Evolutionary conservation across 2,329 filamentous ascomycete genomes (phyloP).

Genomic region (Fusarium clavum): DNA sequence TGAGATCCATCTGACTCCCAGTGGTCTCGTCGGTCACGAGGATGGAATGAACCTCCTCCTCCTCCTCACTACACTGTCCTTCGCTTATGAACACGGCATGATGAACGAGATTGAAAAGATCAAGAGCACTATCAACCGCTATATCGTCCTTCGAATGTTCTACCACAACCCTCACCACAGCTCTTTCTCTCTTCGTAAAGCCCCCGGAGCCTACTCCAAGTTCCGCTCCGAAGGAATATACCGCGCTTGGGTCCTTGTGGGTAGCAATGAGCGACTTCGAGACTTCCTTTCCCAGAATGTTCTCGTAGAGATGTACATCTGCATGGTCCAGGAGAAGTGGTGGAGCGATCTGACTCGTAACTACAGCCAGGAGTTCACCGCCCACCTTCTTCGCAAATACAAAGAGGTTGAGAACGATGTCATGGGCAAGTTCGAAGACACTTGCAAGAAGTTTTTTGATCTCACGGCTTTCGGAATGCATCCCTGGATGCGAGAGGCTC

Average conservation of each 20-base stretch:
- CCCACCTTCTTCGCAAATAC: background rate
- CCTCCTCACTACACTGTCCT: conserved; percentile 27
- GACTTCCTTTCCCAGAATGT: background rate
- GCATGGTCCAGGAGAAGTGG: conserved; percentile 4
- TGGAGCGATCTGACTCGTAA: background rate
- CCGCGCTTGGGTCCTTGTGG: conserved; percentile 33
- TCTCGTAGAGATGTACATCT: conserved; percentile 14
- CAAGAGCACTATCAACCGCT: conserved; percentile 30
- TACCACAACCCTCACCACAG: conserved; percentile 34
- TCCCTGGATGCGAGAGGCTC: background rate
- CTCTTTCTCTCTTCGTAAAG: background rate
- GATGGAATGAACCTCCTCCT: conserved; percentile 39
- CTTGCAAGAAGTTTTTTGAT: background rate
- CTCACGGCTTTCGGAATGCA: conserved; percentile 8
- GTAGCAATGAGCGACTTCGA: background rate
- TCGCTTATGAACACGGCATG: conserved; percentile 35
- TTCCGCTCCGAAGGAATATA: conserved; percentile 45
- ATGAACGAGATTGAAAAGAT: conserved; percentile 33
- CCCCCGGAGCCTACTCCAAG: conserved; percentile 24
- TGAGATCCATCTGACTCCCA: conserved; percentile 21
- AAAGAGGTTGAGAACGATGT: rapidly evolving
- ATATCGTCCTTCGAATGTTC: conserved; percentile 42
- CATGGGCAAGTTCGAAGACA: background rate
- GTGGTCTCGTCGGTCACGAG: conserved; percentile 39
- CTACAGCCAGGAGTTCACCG: conserved; percentile 1